Base-by-base conservation (phyloP, 345 rosid genomes). In the Hibiscus syriacus region DNA sequence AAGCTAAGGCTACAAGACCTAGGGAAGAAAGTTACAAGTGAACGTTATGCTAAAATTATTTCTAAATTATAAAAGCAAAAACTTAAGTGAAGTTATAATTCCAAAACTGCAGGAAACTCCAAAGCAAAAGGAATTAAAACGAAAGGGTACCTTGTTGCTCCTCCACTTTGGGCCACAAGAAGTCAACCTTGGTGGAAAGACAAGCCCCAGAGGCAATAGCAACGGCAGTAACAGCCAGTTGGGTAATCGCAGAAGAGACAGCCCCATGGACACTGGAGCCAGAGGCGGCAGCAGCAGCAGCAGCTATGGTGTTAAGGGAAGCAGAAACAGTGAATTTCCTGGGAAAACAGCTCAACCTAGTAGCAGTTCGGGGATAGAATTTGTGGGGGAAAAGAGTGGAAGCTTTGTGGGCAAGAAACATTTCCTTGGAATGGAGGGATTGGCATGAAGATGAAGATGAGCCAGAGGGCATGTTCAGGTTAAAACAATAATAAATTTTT, bases 141-240 rank as follows among this genome's bases (percentile, higher is more conserved):
- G 30, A 36, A 38, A 25, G 14, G 11, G 16, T 50, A 87, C 87
- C 86, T 22, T 88, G 87, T 41, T 82, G 90, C 48, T 85, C 93
- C 54, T 83, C 82, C 36, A 72, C 55, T 73, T 85, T 85, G 32
- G 93, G 93, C 93, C 88, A 87, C 29, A 87, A 69, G 75, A 85
- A 87, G 43, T 85, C 88, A 26, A 85, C 87, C 76, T 82, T 85
- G 17, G 90, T 85, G 76, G 93, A 85, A 61, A 87, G 87, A 34
- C 93, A 87, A 68, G 90, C 93, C 3, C 93, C 93, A 30, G 92
- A 87, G 64, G 88, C 92, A 55, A 87, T 87, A 53, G 92, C 93
- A 45, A 87, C 71, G 55, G 88, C 87, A 29, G 85, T 82, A 74
- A 87, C 79, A 36, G 88, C 90, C 1, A 87, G 87, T 1, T 87